phyloP scores from a whole-genome alignment of 2,329 filamentous ascomycete genomes.

The Lecanicillium sp. region DNA sequence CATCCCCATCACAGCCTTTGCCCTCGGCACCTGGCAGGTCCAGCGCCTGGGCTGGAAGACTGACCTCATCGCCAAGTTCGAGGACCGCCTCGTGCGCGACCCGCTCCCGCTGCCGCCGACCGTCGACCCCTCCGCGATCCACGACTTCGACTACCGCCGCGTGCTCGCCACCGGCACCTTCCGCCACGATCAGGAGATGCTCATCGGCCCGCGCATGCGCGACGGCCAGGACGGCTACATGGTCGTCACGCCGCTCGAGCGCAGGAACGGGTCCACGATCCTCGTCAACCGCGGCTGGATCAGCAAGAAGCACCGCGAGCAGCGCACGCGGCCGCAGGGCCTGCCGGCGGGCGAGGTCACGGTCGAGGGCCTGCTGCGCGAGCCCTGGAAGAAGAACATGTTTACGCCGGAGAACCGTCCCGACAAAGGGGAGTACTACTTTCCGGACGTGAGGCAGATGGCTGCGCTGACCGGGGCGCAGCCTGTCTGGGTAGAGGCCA shows the following conservation, averaged over 20 bases:
- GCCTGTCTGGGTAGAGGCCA: constrained; percentile 91
- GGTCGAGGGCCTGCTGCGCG: constrained; percentile 76
- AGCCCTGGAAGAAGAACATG: constrained; percentile 96
- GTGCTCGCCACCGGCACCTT: constrained; percentile 69
- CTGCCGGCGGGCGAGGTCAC: constrained; percentile 65
- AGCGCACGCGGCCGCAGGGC: constrained; percentile 58
- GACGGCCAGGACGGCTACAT: constrained; percentile 89
- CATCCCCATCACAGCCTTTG: constrained; percentile 87
- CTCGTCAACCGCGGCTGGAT: constrained; percentile 93
- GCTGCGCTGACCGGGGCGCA: constrained; percentile 74
- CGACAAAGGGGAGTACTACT: constrained; percentile 82
- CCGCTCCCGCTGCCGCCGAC: constrained; percentile 80
- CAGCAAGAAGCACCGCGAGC: constrained; percentile 62
- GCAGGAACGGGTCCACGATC: constrained; percentile 62
- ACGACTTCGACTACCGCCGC: constrained; percentile 87
- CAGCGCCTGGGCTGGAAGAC: constrained; percentile 91
- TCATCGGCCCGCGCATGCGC: constrained; percentile 82
- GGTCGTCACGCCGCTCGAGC: constrained; percentile 85
- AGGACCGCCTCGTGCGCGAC: constrained; percentile 80
- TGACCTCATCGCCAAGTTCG: constrained; percentile 81
- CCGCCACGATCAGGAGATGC: constrained; percentile 90
- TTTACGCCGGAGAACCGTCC: constrained; percentile 91
- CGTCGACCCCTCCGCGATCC: constrained; percentile 73
- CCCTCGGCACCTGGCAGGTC: constrained; percentile 91
- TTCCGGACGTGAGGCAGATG: constrained; percentile 92